Percentiles rank a stretch among this genome's conserved stretches.
Conservation (phyloP, 2,329 filamentous ascomycete genomes). For the Cercospora nicotianae region DNA sequence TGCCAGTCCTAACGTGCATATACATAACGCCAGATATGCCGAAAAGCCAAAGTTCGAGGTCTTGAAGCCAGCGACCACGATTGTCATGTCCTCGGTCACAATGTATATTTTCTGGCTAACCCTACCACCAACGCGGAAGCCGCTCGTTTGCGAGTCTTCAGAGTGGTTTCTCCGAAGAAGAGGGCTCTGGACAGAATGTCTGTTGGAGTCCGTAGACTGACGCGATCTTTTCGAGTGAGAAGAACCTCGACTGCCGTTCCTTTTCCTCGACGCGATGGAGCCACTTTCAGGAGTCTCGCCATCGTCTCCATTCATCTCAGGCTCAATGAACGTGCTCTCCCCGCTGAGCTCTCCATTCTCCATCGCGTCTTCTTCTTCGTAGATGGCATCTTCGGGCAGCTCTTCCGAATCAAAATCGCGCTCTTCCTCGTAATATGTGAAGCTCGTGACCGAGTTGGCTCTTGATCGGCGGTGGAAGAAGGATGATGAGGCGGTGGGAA, state of each 20-base stretch:
- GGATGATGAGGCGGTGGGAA: constrained; percentile 90
- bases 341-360: constrained; percentile 45
- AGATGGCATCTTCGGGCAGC: constrained; percentile 52
- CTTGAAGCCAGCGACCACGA: constrained; percentile 87
- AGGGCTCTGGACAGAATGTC: constrained; percentile 46
- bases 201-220: constrained; percentile 25
- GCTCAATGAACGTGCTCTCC: constrained; percentile 37
- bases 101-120: constrained; percentile 91
- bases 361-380: constrained; percentile 46
- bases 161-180: constrained; percentile 73
- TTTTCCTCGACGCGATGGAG: constrained; percentile 26
- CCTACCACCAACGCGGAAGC: constrained; percentile 60
- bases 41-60: constrained; percentile 70
- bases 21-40: constrained; percentile 69
- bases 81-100: constrained; percentile 87
- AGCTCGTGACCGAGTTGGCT: constrained; percentile 82
- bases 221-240: constrained; percentile 48
- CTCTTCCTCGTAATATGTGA: constrained; percentile 78
- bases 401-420: constrained; percentile 57
- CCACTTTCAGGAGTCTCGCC: constrained; percentile 18
- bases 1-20: constrained; percentile 70
- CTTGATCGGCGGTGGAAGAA: constrained; percentile 82
- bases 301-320: constrained; percentile 30
- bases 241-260: constrained; percentile 43
- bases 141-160: constrained; percentile 65